Evolutionary conservation across 768 basidiomycete species (phyloP).

Genomic region (Calocera viscosa): DNA sequence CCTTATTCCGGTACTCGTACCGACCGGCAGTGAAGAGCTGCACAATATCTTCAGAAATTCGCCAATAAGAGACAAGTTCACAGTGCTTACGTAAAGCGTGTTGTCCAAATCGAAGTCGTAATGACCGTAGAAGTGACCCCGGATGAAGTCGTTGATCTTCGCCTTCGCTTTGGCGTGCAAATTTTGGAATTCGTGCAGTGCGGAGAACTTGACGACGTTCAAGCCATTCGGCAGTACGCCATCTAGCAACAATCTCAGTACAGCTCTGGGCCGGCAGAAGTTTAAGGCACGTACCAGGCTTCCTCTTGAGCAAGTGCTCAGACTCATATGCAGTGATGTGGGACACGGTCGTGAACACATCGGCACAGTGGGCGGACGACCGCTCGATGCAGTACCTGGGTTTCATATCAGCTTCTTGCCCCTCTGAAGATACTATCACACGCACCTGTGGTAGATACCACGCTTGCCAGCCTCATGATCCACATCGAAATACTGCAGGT

Average conservation of each 20-base stretch:
- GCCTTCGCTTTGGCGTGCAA: slow-evolving; percentile 81
- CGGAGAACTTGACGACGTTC: slow-evolving; percentile 97
- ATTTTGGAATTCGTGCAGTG: slow-evolving; percentile 99
- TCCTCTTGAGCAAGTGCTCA: slow-evolving; percentile 92
- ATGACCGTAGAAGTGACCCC: slow-evolving; percentile 96
- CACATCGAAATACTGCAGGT: slow-evolving; percentile 97
- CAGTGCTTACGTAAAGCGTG: slow-evolving; percentile 58
- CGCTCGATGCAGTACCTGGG: slow-evolving; percentile 85
- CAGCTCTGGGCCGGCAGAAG: background rate
- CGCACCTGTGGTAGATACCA: slow-evolving; percentile 80
- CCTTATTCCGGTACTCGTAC: slow-evolving; percentile 98
- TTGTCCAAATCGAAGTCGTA: slow-evolving; percentile 94
- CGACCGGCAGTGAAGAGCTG: slow-evolving; percentile 99
- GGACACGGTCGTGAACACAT: slow-evolving; percentile 96
- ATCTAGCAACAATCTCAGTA: slow-evolving; percentile 35
- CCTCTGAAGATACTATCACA: background rate
- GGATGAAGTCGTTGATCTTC: slow-evolving; percentile 97
- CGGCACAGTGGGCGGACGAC: slow-evolving; percentile 84
- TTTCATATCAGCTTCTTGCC: slow-evolving; percentile 8
- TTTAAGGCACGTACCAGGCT: slow-evolving; percentile 37
- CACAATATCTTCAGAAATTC: slow-evolving; percentile 19
- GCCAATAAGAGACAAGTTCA: background rate
- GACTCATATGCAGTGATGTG: slow-evolving; percentile 97
- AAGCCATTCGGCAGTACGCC: slow-evolving; percentile 95
- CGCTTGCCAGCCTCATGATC: slow-evolving; percentile 99